A percentile compares a stretch with the other conserved stretches of the same genome.
These are phyloP conservation scores for Calvatia gigantea DNA, from an alignment of 768 basidiomycete genomes.

Conservation along the genomic window DNA sequence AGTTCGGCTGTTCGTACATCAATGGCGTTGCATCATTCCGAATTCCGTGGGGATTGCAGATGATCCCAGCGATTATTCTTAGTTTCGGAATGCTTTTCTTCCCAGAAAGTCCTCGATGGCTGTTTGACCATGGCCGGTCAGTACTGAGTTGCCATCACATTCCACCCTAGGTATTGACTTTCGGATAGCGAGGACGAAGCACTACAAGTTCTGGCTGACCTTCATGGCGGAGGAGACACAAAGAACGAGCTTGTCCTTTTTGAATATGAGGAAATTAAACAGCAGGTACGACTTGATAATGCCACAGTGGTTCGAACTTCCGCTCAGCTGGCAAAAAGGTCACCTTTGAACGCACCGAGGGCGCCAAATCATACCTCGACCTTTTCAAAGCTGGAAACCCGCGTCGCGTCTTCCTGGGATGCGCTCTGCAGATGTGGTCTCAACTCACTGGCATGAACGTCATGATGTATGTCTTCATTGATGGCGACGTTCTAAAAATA, in stretches of 20 bases:
- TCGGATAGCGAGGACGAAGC: conserved; percentile 52
- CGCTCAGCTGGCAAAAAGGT: conserved; percentile 21
- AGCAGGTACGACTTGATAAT: conserved; percentile 29
- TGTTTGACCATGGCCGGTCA: conserved; percentile 58
- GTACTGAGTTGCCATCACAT: conserved; percentile 2
- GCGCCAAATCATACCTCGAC: conserved; percentile 68
- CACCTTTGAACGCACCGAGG: conserved; percentile 61
- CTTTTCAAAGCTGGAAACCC: conserved; percentile 63
- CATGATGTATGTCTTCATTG: conserved; percentile 59
- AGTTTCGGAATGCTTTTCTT: conserved; percentile 64
- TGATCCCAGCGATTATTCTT: conserved; percentile 73
- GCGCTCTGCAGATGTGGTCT: conserved; percentile 76
- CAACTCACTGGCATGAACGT: conserved; percentile 78
- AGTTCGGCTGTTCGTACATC: conserved; percentile 75
- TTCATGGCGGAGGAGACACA: conserved; percentile 63
- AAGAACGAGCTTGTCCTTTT: conserved; percentile 61
- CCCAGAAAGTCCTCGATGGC: conserved; percentile 71
- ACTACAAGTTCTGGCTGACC: conserved; percentile 67
- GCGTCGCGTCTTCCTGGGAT: conserved; percentile 68
- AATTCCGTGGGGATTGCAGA: conserved; percentile 77
- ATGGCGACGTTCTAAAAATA: neutral
- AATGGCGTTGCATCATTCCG: conserved; percentile 70
- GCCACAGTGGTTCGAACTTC: neutral
- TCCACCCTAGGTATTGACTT: neutral
- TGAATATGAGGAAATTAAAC: conserved; percentile 67